Conservation (phyloP, 2,329 filamentous ascomycete genomes). For the Dendrostoma leiphaemia region DNA sequence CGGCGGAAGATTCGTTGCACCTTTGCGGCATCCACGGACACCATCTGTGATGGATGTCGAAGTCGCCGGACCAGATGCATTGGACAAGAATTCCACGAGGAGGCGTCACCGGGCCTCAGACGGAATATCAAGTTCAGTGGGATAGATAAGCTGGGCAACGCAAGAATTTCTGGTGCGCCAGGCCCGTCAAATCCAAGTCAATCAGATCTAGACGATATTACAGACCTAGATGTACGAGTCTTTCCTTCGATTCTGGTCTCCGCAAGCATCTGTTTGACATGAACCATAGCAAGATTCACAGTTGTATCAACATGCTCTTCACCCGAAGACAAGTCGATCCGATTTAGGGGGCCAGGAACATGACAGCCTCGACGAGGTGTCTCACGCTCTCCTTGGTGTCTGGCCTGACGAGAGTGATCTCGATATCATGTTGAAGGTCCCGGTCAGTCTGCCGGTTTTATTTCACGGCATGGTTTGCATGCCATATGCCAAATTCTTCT, state of each 20-base stretch:
- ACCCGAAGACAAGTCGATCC: constrained; percentile 28
- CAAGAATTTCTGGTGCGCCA: too few relatives aligned
- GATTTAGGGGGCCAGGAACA: constrained; percentile 4
- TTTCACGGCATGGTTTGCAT: constrained; percentile 36
- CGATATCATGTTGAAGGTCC: constrained; percentile 31
- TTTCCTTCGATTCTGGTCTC: too few relatives aligned
- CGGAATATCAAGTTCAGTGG: constrained; percentile 31
- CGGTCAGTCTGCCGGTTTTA: constrained; percentile 28
- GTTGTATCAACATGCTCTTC: too few relatives aligned
- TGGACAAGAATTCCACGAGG: constrained; percentile 44
- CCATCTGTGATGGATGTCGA: constrained; percentile 43
- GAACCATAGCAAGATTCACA: too few relatives aligned
- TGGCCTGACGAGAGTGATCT: constrained; percentile 40
- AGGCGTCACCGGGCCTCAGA: constrained; percentile 20
- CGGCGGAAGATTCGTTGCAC: constrained; percentile 49
- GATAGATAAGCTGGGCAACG: constrained; percentile 35
- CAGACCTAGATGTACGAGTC: too few relatives aligned
- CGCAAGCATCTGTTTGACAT: too few relatives aligned
- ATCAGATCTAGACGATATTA: too few relatives aligned
- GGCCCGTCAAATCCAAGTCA: too few relatives aligned
- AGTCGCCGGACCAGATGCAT: constrained; percentile 37
- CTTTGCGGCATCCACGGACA: constrained; percentile 34
- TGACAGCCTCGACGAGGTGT: not conserved
- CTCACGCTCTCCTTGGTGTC: constrained; percentile 27
- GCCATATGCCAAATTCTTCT: constrained; percentile 26